Conservation (phyloP, 768 basidiomycete species). For the Lactarius sanguifluus region DNA sequence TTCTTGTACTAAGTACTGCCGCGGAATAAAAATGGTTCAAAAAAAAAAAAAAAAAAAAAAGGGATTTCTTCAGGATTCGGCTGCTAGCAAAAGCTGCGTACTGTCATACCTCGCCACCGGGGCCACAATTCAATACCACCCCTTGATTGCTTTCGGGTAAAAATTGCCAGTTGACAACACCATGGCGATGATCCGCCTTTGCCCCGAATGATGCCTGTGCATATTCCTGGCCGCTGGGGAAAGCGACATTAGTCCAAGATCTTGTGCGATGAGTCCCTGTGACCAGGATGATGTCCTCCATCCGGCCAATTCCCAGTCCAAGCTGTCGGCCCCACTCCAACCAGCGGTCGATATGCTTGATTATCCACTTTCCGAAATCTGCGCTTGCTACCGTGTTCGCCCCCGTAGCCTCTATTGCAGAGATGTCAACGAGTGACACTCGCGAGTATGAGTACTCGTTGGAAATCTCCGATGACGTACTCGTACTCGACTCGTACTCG, state of each 20-base stretch:
- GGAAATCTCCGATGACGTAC: no score
- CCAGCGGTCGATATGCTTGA: no score
- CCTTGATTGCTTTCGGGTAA: neutral
- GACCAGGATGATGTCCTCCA: slow-evolving; percentile 1
- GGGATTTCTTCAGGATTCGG: neutral
- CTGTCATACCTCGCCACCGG: neutral
- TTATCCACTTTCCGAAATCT: no score
- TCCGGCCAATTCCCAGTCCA: neutral
- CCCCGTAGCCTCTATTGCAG: no score
- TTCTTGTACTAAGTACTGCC: no score
- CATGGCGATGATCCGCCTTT: neutral
- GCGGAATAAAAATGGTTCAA: no score
- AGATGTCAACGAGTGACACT: no score
- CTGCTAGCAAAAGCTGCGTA: rapidly evolving
- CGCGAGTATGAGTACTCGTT: no score
- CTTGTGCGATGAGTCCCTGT: slow-evolving; percentile 8
- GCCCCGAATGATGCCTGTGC: neutral
- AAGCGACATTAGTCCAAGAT: slow-evolving; percentile 4
- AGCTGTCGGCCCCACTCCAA: neutral
- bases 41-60: no score
- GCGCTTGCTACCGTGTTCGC: no score
- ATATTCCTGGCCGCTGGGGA: neutral
- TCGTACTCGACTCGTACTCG: no score
- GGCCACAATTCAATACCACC: neutral
- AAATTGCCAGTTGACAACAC: neutral